Conservation (phyloP, 2,329 filamentous ascomycete genomes). For the Aspergillus calidoustus region DNA sequence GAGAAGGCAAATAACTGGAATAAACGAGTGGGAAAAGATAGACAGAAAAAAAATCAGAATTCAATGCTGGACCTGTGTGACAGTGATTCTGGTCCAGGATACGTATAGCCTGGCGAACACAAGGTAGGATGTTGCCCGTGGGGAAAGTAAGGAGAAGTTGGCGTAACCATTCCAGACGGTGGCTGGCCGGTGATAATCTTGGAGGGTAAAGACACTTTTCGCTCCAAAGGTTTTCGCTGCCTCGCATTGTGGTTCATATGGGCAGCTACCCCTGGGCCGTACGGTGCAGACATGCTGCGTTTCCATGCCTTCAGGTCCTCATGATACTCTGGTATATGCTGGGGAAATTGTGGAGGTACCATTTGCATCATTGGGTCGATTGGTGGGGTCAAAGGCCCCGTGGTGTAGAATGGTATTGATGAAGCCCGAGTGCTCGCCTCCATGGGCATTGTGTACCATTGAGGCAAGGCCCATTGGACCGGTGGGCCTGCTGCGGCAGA, state of each 20-base stretch:
- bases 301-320: conserved; percentile 35
- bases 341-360: conserved; percentile 28
- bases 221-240: conserved; percentile 23
- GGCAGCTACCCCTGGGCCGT: conserved; percentile 24
- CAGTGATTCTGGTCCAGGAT: conserved; percentile 30
- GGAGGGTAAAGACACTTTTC: conserved; percentile 25
- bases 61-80: conserved; percentile 30
- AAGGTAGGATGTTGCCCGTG: conserved; percentile 32
- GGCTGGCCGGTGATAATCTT: conserved; percentile 22
- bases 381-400: conserved; percentile 30
- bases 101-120: conserved; percentile 35
- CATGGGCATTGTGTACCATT: conserved; percentile 38
- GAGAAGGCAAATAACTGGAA: conserved; percentile 16
- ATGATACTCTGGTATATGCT: conserved; percentile 25
- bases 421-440: conserved; percentile 30
- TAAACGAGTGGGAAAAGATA: conserved; percentile 8
- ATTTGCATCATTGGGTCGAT: conserved; percentile 31
- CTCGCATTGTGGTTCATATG: conserved; percentile 26
- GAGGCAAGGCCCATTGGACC: conserved; percentile 31
- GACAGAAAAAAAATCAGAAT: conserved; percentile 22
- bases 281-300: conserved; percentile 34
- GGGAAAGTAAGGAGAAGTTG: conserved; percentile 30
- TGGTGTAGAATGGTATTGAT: conserved; percentile 31
- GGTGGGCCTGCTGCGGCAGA: conserved; percentile 27
- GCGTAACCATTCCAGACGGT: conserved; percentile 24